Conservation (phyloP, 106 monocot genomes). For the Iris macrosiphon region DNA sequence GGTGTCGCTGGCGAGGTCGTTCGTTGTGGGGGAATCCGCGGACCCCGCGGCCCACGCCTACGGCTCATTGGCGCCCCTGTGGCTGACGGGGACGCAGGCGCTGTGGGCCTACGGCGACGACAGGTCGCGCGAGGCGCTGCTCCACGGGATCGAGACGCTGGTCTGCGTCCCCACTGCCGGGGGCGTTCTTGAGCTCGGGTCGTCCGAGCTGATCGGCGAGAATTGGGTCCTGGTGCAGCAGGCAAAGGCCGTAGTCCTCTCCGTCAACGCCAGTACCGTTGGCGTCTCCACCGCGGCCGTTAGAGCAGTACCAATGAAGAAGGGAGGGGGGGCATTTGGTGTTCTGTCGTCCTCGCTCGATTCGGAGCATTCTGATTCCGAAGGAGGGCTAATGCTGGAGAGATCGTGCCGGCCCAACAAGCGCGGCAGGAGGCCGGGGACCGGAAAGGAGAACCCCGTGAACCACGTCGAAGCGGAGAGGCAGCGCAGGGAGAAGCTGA, state of each 20-base stretch:
- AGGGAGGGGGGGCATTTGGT: background rate
- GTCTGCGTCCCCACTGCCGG: conserved; percentile 19
- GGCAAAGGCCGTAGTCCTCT: conserved; percentile 5
- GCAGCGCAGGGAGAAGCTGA: conserved; percentile 57
- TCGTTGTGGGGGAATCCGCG: conserved; percentile 6
- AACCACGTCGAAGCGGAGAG: conserved; percentile 60
- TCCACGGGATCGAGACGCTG: conserved; percentile 33
- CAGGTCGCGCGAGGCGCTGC: conserved; percentile 24
- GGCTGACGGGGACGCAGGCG: conserved; percentile 21
- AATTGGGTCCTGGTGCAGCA: conserved; percentile 24
- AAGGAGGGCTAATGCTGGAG: conserved; percentile 33
- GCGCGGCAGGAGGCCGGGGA: conserved; percentile 1
- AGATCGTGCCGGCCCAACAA: conserved; percentile 30
- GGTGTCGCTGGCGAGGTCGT: conserved; percentile 32
- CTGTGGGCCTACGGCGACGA: conserved; percentile 22
- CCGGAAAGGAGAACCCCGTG: conserved; percentile 2
- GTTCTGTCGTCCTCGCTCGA: conserved; percentile 5
- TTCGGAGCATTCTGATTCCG: conserved; percentile 25
- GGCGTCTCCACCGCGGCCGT: background rate
- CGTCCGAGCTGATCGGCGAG: conserved; percentile 18
- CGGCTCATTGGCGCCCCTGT: conserved; percentile 14
- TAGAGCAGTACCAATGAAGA: background rate
- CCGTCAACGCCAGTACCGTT: background rate
- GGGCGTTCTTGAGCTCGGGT: conserved; percentile 40
- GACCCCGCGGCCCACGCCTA: conserved; percentile 17